Evolutionary conservation across 169 alveolate genomes (phyloP).

Genomic region (Hepatocystis sp.): DNA sequence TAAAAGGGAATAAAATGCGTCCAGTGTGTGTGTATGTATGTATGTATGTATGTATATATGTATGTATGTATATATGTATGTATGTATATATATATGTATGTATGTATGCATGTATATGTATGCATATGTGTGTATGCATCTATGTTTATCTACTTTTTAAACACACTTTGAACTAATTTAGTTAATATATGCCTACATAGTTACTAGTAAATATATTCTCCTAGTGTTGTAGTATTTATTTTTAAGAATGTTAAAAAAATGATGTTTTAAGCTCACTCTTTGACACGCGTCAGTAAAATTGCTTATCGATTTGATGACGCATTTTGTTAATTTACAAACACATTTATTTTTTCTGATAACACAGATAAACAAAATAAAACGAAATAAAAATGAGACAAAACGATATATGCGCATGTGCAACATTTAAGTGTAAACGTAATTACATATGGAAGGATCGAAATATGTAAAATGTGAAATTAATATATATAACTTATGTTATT

Average conservation of each 20-base stretch:
- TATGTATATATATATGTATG: background rate
- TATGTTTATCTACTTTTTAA: too few species aligned
- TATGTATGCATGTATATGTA: slow-evolving; percentile 1
- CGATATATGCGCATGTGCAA: too few species aligned
- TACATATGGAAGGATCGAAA: too few species aligned
- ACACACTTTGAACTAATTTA: background rate
- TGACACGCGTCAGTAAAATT: slow-evolving; percentile 11
- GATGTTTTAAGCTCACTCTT: slow-evolving; percentile 25
- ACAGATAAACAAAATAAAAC: slow-evolving; percentile 10
- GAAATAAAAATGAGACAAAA: background rate
- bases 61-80: background rate
- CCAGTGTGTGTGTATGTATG: background rate
- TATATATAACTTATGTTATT: too few species aligned
- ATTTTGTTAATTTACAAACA: slow-evolving; percentile 24
- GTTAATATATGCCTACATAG: slow-evolving; percentile 3
- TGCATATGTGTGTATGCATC: too few species aligned
- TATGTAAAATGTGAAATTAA: too few species aligned
- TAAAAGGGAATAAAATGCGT: background rate
- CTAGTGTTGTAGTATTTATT: slow-evolving; percentile 20
- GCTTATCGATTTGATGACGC: slow-evolving; percentile 30
- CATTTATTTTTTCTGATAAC: slow-evolving; percentile 50
- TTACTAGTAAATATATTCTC: slow-evolving; percentile 39
- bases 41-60: background rate
- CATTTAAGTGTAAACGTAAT: too few species aligned
- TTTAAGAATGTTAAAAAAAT: slow-evolving; percentile 35